Evolutionary conservation across 164 flowering plant species (phyloP), one percentile per base, ranked within the genome.

Genomic region (Buxus sempervirens): DNA sequence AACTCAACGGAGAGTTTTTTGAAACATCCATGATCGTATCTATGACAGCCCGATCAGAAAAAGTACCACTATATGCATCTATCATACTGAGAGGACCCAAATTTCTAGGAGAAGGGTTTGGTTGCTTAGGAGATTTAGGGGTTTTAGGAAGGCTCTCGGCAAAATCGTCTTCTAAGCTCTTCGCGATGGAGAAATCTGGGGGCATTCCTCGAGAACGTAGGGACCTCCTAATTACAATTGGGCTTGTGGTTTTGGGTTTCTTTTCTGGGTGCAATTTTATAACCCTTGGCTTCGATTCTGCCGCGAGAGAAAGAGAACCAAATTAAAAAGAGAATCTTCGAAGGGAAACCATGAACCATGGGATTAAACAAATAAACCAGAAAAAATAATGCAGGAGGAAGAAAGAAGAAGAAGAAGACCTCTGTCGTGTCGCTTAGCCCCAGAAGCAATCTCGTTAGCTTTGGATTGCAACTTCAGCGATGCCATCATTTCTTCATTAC

Each of bases 171-270:
- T 68, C 68, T 0, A 77, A 63, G 4, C 81, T 88, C 10, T 60
- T 66, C 1, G 66, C 60, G 20, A 68, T 56, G 5, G 68, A 42
- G 25, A 78, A 66, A 65, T 86, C 90, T 0, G 94, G 96, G 0
- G 82, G 74, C 68, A 85, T 70, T n/a, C 93, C 90, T 55, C 84
- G 78, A 1, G 84, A 48, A 12, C 96, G 88, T 22, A 88, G 83
- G 9, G 98, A 95, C 13, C 94, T 77, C 21, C 97, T 82, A 21
- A 81, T 72, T 5, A 84, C 87, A 9, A 78, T 58, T 0, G 90
- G 88, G 21, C 72, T 19, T 68, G 80, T 74, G 0, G 69, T 9
- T 72, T 87, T 86, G 20, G 78, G 78, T 57, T 85, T 89, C 78
- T 88, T 94, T 36, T 72, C 70, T 9, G 73, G 78, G 48, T n/a